phyloP scores from a whole-genome alignment of 768 basidiomycete species.

The Roridomyces roridus region DNA sequence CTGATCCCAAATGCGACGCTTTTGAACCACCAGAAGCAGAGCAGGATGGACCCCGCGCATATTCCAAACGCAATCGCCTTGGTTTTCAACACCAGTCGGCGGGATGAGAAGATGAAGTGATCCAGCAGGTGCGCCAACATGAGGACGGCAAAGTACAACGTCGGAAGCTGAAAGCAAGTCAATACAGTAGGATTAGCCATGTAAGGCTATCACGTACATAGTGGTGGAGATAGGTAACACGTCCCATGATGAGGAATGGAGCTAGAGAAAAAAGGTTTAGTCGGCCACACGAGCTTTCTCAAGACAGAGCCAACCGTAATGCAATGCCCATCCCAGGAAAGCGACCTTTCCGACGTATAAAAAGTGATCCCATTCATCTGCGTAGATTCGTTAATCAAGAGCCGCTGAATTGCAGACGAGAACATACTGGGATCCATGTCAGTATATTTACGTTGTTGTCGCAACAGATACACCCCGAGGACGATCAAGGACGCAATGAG shows the following conservation, averaged over 20 bases:
- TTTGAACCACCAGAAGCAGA: conserved; percentile 96
- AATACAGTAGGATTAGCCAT: conserved; percentile 1
- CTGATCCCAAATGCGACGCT: conserved; percentile 89
- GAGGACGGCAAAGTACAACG: conserved; percentile 94
- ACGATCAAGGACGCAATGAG: conserved; percentile 59
- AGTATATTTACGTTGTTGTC: conserved; percentile 86
- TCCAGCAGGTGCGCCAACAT: conserved; percentile 92
- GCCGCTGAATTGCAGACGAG: not conserved
- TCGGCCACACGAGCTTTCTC: not conserved
- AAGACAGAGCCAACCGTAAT: conserved; percentile 68
- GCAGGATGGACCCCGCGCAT: conserved; percentile 62
- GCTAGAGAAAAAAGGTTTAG: conserved; percentile 49
- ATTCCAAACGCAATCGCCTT: conserved; percentile 78
- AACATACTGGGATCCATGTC: conserved; percentile 89
- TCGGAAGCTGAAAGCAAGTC: conserved; percentile 70
- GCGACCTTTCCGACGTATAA: conserved; percentile 92
- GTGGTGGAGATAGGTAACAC: conserved; percentile 95
- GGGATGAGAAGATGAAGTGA: conserved; percentile 88
- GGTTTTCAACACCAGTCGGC: conserved; percentile 61
- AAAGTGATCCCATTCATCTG: conserved; percentile 95
- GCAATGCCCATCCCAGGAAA: conserved; percentile 89
- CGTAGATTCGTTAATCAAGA: not conserved
- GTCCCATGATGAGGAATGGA: conserved; percentile 98
- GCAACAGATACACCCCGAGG: conserved; percentile 74
- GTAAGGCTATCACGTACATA: conserved; percentile 64